These are phyloP conservation scores for Stygiomarasmius scandens DNA, from an alignment of 1,284 basidiomycete species.

Conservation along the genomic window DNA sequence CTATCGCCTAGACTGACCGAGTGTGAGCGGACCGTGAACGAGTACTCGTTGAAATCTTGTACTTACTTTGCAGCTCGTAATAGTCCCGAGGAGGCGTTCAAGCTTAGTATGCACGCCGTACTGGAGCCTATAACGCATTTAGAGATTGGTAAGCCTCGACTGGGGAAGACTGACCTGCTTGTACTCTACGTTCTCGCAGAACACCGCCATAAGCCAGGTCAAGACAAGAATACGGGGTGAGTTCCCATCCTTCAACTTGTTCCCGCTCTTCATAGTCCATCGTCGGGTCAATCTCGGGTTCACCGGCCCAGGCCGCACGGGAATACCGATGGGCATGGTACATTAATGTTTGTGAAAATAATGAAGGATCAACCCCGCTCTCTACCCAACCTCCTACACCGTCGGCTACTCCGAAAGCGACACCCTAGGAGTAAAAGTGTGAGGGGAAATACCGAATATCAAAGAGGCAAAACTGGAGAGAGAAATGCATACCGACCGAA, in stretches of 20 bases:
- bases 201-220: slow-evolving; percentile 76
- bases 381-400: slow-evolving; percentile 61
- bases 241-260: slow-evolving; percentile 56
- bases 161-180: slow-evolving; percentile 61
- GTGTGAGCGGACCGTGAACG: slow-evolving; percentile 8
- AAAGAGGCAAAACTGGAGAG: slow-evolving; percentile 13
- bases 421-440: slow-evolving; percentile 60
- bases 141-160: neutral
- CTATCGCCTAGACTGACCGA: slow-evolving; percentile 78
- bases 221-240: slow-evolving; percentile 61
- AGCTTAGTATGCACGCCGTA: slow-evolving; percentile 79
- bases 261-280: slow-evolving; percentile 77
- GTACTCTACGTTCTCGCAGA: slow-evolving; percentile 66
- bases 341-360: slow-evolving; percentile 62
- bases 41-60: slow-evolving; percentile 13
- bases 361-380: slow-evolving; percentile 81
- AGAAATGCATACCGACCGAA: slow-evolving; percentile 61
- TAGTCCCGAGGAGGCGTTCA: slow-evolving; percentile 76
- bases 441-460: slow-evolving; percentile 17
- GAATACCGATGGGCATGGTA: slow-evolving; percentile 70
- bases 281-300: slow-evolving; percentile 83
- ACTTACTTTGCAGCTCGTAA: slow-evolving; percentile 81
- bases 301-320: slow-evolving; percentile 71
- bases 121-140: slow-evolving; percentile 66
- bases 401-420: slow-evolving; percentile 71